Conservation (phyloP, 768 basidiomycete genomes). For the Boletus fagicola region DNA sequence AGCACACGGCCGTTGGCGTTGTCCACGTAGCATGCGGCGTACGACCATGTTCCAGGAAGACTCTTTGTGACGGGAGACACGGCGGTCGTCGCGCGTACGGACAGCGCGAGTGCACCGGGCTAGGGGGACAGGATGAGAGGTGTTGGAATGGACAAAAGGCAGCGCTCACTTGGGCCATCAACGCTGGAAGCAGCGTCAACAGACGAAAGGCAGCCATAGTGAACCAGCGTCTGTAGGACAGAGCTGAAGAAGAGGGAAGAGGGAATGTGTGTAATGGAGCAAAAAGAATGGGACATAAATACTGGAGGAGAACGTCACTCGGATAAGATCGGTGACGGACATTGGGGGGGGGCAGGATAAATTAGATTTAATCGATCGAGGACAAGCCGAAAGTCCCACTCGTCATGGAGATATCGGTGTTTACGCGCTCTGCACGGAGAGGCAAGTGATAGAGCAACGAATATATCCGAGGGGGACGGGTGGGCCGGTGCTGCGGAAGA, state of each 20-base stretch:
- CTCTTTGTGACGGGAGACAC: slow-evolving; percentile 44
- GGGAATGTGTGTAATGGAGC: background rate
- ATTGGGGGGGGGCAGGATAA: no score
- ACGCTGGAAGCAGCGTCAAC: background rate
- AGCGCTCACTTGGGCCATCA: background rate
- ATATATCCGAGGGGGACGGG: no score
- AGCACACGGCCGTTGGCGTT: slow-evolving; percentile 66
- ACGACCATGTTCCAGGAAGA: slow-evolving; percentile 57
- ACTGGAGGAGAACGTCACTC: no score
- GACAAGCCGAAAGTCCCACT: no score
- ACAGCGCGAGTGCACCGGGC: background rate
- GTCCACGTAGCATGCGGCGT: slow-evolving; percentile 71
- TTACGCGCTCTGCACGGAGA: no score
- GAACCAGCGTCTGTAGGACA: no score
- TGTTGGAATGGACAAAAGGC: background rate
- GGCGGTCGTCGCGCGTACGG: background rate
- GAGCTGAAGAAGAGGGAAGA: no score
- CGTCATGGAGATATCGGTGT: no score
- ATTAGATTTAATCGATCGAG: no score
- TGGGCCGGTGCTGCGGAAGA: no score
- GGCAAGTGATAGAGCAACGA: no score
- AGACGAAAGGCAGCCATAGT: slow-evolving; percentile 1
- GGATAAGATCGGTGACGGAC: no score
- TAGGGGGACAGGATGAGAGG: background rate
- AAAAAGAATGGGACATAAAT: background rate